These are phyloP conservation scores for Paramecium sexaurelia DNA, from an alignment of 73 alveolate species.

Conservation along the genomic window DNA sequence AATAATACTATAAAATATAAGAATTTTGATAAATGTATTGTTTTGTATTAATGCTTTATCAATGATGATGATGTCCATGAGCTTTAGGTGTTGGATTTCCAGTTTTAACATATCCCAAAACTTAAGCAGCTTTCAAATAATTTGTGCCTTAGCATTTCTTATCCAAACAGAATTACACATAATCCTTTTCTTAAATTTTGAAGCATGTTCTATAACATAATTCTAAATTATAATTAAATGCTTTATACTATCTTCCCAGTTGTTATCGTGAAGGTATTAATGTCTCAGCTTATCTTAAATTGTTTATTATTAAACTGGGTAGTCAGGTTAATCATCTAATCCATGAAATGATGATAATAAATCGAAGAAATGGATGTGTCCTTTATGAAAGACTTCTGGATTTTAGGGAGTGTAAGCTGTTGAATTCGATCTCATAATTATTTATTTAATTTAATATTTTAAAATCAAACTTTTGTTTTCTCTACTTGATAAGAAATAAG, in stretches of 20 bases:
- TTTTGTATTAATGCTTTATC: not conserved
- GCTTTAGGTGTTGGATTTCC: constrained; percentile 14
- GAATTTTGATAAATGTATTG: not conserved
- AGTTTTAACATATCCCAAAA: constrained; percentile 55
- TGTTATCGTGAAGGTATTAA: constrained; percentile 49
- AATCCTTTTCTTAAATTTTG: constrained; percentile 55
- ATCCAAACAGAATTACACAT: constrained; percentile 62
- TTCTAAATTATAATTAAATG: constrained; percentile 14
- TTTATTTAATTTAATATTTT: not conserved
- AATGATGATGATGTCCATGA: constrained; percentile 17
- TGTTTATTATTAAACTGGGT: constrained; percentile 5
- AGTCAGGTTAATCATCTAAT: constrained; percentile 38
- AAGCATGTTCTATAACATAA: constrained; percentile 65
- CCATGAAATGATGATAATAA: constrained; percentile 42
- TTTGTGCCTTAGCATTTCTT: constrained; percentile 58
- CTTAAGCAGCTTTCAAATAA: constrained; percentile 49
- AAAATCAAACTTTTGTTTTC: not conserved
- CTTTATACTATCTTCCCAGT: constrained; percentile 44
- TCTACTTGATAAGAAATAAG: not conserved
- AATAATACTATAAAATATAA: not conserved
- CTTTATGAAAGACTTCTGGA: constrained; percentile 54
- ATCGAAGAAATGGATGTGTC: constrained; percentile 66
- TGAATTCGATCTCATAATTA: not conserved
- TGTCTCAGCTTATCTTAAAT: constrained; percentile 51
- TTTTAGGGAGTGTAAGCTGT: not conserved